Percentiles rank a stretch among this genome's conserved stretches.
Conservation (phyloP, 345 rosid genomes). For the Salix udensis region DNA sequence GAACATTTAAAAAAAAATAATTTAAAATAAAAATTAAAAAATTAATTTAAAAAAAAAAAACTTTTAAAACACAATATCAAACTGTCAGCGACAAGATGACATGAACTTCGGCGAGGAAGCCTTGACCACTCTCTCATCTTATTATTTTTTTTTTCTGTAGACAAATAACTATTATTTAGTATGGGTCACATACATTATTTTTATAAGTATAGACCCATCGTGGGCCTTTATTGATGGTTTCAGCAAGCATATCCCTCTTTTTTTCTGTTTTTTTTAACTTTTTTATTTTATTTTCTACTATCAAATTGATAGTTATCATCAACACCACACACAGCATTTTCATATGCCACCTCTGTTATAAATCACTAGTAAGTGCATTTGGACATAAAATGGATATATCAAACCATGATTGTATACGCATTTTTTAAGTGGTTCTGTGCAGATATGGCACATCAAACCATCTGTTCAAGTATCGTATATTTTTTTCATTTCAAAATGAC, state of each 20-base stretch:
- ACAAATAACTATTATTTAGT: neutral
- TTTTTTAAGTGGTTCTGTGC: neutral
- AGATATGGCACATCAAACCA: slow-evolving; percentile 4
- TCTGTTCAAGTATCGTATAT: neutral
- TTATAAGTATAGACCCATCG: neutral
- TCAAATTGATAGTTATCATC: neutral
- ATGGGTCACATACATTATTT: slow-evolving; percentile 1
- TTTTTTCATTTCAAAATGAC: neutral
- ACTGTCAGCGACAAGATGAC: neutral
- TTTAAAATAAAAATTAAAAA: no score
- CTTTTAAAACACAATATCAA: no score
- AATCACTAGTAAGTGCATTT: slow-evolving; percentile 18
- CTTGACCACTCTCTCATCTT: neutral
- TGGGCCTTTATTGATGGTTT: slow-evolving; percentile 7
- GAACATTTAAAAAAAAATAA: no score
- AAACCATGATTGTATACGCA: neutral
- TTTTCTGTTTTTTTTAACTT: neutral
- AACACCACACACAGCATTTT: slow-evolving; percentile 2
- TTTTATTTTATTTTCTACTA: neutral
- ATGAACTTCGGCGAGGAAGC: neutral
- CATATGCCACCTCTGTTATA: slow-evolving; percentile 11
- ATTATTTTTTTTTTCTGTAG: neutral
- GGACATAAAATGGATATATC: slow-evolving; percentile 27
- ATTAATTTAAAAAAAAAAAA: no score
- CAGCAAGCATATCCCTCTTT: no score